These are phyloP conservation scores for Metrosideros polymorpha DNA, from an alignment of 441 rosid species.

Conservation along the genomic window DNA sequence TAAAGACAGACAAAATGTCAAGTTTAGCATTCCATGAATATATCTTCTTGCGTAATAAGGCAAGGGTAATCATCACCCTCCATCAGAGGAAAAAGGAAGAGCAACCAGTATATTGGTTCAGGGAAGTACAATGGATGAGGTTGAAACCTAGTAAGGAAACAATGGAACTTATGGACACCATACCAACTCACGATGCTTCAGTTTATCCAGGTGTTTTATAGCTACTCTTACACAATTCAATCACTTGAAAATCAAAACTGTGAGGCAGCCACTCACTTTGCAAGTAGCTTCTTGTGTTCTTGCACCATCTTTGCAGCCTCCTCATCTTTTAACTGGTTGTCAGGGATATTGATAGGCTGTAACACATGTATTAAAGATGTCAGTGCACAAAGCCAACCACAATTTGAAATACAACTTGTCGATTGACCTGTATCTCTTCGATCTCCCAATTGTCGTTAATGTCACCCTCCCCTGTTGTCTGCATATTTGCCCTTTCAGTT, in stretches of 20 bases:
- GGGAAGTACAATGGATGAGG: not conserved
- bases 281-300: slow-evolving; percentile 58
- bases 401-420: not conserved
- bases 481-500: slow-evolving; percentile 9
- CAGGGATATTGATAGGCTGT: slow-evolving; percentile 22
- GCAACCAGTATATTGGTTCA: not conserved
- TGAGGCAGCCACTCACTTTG: slow-evolving; percentile 41
- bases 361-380: not conserved
- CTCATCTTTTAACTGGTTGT: slow-evolving; percentile 15
- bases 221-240: not conserved
- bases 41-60: not conserved
- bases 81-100: not conserved
- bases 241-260: not conserved
- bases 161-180: not conserved
- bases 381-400: not conserved
- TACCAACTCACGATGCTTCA: not conserved
- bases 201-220: not conserved
- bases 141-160: not conserved
- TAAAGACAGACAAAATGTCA: not conserved
- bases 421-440: not conserved
- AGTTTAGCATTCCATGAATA: not conserved
- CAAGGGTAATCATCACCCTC: not conserved
- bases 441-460: not conserved
- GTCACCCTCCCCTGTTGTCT: not conserved
- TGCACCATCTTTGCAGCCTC: slow-evolving; percentile 46